phyloP scores from a whole-genome alignment of 2,329 filamentous ascomycete species.

The Pleomassaria siparia region DNA sequence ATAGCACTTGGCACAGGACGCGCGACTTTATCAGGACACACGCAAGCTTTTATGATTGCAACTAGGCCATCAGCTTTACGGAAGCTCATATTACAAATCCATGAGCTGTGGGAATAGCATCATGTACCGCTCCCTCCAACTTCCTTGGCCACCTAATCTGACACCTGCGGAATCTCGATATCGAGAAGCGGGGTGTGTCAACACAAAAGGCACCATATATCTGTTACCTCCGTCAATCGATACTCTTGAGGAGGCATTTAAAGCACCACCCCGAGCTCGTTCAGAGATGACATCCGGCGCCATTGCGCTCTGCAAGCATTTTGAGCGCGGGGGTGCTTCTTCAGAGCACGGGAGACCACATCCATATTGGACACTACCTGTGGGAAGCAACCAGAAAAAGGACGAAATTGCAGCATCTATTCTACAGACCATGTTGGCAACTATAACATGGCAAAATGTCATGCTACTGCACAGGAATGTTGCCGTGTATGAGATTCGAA shows the following conservation, averaged over 20 bases:
- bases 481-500: not conserved
- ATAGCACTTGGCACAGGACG: no score
- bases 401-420: not conserved
- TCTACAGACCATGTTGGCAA: not conserved
- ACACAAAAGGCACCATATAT: not conserved
- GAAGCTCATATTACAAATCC: no score
- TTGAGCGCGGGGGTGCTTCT: not conserved
- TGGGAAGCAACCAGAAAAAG: slow-evolving; percentile 1
- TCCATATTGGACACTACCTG: not conserved
- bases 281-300: not conserved
- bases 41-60: no score
- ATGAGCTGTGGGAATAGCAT: not conserved
- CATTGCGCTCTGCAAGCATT: slow-evolving; percentile 1
- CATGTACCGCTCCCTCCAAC: not conserved
- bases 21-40: no score
- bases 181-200: not conserved
- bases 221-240: not conserved
- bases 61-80: no score
- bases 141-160: not conserved
- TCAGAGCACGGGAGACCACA: not conserved
- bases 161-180: not conserved
- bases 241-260: not conserved
- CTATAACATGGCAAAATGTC: not conserved
- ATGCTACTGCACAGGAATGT: slow-evolving; percentile 1
- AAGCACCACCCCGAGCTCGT: not conserved